A percentile compares a stretch with the other conserved stretches of the same genome.
Evolutionary conservation across 768 basidiomycete species (phyloP).

Genomic region (Lyophyllum shimeji): DNA sequence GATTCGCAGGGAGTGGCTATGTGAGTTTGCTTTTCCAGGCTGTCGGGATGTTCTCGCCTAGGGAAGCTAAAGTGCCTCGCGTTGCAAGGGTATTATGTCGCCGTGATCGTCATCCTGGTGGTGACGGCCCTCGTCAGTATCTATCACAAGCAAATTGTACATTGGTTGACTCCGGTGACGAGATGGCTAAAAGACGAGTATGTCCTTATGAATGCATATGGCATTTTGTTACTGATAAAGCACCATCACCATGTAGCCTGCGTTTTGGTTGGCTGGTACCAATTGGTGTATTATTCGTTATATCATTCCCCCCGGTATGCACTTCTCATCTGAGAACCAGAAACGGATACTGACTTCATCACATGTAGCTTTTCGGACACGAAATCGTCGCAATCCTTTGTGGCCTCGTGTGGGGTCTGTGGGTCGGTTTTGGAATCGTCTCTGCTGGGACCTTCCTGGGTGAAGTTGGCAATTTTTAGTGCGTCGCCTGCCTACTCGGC

Average conservation of each 20-base stretch:
- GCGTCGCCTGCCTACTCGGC: conserved; percentile 21
- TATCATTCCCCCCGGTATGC: conserved; percentile 80
- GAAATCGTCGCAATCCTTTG: conserved; percentile 89
- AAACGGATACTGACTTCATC: background rate
- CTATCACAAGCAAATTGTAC: conserved; percentile 72
- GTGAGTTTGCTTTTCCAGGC: conserved; percentile 34
- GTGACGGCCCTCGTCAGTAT: conserved; percentile 54
- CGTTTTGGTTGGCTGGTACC: conserved; percentile 73
- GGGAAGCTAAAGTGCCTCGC: background rate
- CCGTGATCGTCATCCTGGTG: conserved; percentile 44
- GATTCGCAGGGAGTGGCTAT: conserved; percentile 54
- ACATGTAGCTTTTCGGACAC: conserved; percentile 78
- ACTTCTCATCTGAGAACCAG: background rate
- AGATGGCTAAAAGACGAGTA: conserved; percentile 60
- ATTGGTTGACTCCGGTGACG: conserved; percentile 65
- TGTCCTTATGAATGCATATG: conserved; percentile 19
- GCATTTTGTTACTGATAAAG: no score
- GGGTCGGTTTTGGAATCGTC: conserved; percentile 86
- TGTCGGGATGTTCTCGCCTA: background rate
- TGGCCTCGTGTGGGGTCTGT: conserved; percentile 88
- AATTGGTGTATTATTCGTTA: conserved; percentile 76
- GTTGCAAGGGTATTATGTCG: conserved; percentile 50
- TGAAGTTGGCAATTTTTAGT: conserved; percentile 89
- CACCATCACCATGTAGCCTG: conserved; percentile 33
- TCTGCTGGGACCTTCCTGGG: conserved; percentile 81